Percentiles rank a stretch among this genome's conserved stretches.
Evolutionary conservation across 192 early-diverging fungal species (phyloP).

Genomic region (Rhizophagus clarus): DNA sequence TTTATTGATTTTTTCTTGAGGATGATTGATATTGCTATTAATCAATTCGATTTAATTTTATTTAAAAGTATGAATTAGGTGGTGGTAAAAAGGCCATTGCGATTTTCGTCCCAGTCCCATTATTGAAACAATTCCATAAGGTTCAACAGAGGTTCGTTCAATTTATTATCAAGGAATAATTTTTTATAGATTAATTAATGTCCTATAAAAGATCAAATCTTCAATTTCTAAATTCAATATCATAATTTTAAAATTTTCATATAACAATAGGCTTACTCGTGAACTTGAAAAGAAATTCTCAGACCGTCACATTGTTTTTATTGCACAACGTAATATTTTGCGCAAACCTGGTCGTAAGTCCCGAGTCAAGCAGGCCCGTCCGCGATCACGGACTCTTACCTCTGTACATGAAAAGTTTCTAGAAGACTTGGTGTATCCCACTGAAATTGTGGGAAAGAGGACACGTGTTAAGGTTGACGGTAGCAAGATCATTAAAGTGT

Average conservation of each 20-base stretch:
- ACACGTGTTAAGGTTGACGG: constrained; percentile 96
- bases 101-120: constrained; percentile 96
- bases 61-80: constrained; percentile 81
- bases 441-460: constrained; percentile 99
- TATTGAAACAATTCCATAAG: constrained; percentile 95
- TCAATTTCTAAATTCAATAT: not conserved
- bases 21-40: not conserved
- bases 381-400: constrained; percentile 95
- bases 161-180: not conserved
- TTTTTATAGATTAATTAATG: not conserved
- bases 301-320: constrained; percentile 95
- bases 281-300: constrained; percentile 99
- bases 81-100: constrained; percentile 96
- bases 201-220: not conserved
- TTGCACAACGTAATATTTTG: constrained; percentile 93
- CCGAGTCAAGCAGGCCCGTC: constrained; percentile 90
- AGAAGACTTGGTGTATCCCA: constrained; percentile 98
- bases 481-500: constrained; percentile 92
- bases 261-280: constrained; percentile 75
- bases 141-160: constrained; percentile 74
- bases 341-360: constrained; percentile 88
- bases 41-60: not conserved
- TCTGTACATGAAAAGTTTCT: constrained; percentile 95
- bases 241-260: not conserved
- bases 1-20: not conserved